A percentile compares a stretch with the other conserved stretches of the same genome.
Evolutionary conservation across 2,329 filamentous ascomycete genomes (phyloP).

Genomic region (Penicillium sp.): DNA sequence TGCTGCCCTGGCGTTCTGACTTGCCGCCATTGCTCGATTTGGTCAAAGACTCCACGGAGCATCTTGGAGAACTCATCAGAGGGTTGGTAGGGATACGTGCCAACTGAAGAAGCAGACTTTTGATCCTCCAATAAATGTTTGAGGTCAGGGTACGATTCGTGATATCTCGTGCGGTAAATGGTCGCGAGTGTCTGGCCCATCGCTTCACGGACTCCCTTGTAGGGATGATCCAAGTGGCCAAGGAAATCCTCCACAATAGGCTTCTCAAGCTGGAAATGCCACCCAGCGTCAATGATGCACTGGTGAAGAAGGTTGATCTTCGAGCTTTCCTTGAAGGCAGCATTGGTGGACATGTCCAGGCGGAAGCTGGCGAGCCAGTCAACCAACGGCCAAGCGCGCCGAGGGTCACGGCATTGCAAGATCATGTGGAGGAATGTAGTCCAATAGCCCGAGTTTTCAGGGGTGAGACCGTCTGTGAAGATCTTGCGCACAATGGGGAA

Average conservation of each 20-base stretch:
- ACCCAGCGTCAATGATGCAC: slow-evolving; percentile 81
- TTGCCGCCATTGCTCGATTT: slow-evolving; percentile 83
- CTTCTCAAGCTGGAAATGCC: slow-evolving; percentile 92
- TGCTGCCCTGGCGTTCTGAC: slow-evolving; percentile 85
- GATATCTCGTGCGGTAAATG: slow-evolving; percentile 88
- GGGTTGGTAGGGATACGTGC: slow-evolving; percentile 79
- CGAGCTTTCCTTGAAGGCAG: slow-evolving; percentile 97
- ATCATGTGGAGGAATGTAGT: slow-evolving; percentile 89
- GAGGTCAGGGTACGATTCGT: slow-evolving; percentile 88
- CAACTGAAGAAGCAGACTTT: slow-evolving; percentile 76
- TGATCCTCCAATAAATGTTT: slow-evolving; percentile 74
- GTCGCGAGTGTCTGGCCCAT: slow-evolving; percentile 87
- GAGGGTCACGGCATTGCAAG: slow-evolving; percentile 84
- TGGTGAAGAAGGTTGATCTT: slow-evolving; percentile 92
- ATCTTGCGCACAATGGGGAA: slow-evolving; percentile 85
- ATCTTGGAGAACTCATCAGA: slow-evolving; percentile 71
- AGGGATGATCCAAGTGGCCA: slow-evolving; percentile 90
- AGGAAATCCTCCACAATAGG: slow-evolving; percentile 89
- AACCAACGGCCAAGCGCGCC: slow-evolving; percentile 81
- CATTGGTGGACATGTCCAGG: slow-evolving; percentile 91
- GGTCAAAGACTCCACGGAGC: slow-evolving; percentile 73
- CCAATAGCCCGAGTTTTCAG: slow-evolving; percentile 95
- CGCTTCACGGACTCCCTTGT: slow-evolving; percentile 93
- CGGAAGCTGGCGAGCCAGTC: slow-evolving; percentile 82
- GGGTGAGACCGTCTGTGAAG: slow-evolving; percentile 88